phyloP scores from a whole-genome alignment of 2,329 filamentous ascomycete genomes.

The Pseudogymnoascus sp. region DNA sequence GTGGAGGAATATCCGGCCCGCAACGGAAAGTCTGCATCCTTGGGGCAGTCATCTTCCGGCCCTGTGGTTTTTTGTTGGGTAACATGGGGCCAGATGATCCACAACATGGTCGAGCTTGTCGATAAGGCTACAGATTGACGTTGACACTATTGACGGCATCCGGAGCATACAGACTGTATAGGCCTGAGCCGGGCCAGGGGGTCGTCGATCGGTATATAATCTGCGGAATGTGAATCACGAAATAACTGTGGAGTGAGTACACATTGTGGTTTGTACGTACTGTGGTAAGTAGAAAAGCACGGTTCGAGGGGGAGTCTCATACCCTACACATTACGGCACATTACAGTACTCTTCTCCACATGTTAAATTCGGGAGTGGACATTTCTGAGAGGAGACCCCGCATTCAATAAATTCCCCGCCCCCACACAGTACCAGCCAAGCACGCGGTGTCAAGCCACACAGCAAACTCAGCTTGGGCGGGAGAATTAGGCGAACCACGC shows the following conservation, averaged over 20 bases:
- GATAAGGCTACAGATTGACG: neutral
- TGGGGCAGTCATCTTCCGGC: constrained; percentile 2
- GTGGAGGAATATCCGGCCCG: neutral
- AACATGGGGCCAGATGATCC: neutral
- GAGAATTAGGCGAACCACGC: neutral
- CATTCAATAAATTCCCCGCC: neutral
- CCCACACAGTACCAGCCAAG: neutral
- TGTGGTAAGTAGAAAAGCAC: neutral
- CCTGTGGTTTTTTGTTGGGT: neutral
- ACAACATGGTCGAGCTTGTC: neutral
- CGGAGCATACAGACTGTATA: neutral
- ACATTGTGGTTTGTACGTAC: too few species aligned
- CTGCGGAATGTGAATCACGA: neutral
- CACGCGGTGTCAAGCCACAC: neutral
- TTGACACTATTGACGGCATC: neutral
- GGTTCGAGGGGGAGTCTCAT: neutral
- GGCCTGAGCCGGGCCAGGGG: neutral
- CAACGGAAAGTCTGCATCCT: neutral
- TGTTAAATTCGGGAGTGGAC: neutral
- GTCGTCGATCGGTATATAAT: neutral
- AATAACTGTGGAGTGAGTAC: neutral
- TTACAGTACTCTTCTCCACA: neutral
- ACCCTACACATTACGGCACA: neutral
- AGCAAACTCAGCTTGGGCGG: neutral
- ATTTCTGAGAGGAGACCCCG: constrained; percentile 1